These are phyloP conservation scores for Pyrenophora tritici-repentis DNA, from an alignment of 2,329 filamentous ascomycete genomes.

Conservation along the genomic window DNA sequence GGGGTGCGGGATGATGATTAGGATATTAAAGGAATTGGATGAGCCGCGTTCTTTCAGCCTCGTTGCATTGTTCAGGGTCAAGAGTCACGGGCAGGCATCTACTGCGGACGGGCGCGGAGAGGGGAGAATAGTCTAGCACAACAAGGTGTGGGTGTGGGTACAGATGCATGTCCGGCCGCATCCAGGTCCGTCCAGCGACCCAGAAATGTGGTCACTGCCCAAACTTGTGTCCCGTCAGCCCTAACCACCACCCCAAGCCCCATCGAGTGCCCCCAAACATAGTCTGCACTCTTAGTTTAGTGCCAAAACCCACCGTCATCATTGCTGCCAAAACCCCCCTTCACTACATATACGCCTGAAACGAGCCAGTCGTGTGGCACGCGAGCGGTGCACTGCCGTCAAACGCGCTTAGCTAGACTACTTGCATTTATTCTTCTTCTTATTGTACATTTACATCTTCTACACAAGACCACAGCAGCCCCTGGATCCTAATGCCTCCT, in stretches of 20 bases:
- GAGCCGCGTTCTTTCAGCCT: slow-evolving; percentile 1
- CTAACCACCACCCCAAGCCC: not conserved
- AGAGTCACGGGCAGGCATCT: not conserved
- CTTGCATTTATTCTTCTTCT: too few species aligned
- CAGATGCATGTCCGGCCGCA: slow-evolving; percentile 9
- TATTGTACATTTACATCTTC: too few species aligned
- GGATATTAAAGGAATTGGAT: slow-evolving; percentile 1
- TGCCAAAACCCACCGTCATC: too few species aligned
- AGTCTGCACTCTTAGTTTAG: not conserved
- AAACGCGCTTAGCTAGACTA: too few species aligned
- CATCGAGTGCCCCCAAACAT: not conserved
- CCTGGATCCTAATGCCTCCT: too few species aligned
- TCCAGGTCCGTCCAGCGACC: slow-evolving; percentile 15
- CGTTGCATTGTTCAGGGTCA: slow-evolving; percentile 6
- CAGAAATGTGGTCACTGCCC: slow-evolving; percentile 26
- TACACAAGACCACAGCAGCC: too few species aligned
- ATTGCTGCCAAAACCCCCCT: too few species aligned
- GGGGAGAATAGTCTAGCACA: not conserved
- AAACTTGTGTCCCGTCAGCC: slow-evolving; percentile 4
- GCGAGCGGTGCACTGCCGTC: too few species aligned
- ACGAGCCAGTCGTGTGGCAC: not conserved
- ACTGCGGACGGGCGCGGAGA: slow-evolving; percentile 7
- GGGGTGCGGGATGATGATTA: slow-evolving; percentile 2
- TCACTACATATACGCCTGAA: not conserved
- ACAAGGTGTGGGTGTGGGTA: slow-evolving; percentile 13